phyloP scores from a whole-genome alignment of 2,329 filamentous ascomycete species.

The Orbilia brochopaga region DNA sequence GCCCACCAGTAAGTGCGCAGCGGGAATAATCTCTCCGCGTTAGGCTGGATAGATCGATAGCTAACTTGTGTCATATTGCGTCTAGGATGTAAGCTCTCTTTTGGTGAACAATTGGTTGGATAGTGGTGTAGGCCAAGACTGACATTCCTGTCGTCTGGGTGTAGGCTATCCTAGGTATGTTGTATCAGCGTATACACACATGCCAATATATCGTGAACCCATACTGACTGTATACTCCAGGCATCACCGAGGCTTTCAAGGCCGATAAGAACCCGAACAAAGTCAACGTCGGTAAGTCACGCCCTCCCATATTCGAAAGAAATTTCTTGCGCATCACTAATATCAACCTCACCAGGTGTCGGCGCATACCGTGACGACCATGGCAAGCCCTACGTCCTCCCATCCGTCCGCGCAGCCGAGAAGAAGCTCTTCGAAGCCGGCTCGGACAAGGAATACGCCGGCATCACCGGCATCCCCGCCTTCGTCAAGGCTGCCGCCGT shows the following conservation, averaged over 20 bases:
- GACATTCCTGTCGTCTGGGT: not conserved
- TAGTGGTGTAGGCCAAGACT: not conserved
- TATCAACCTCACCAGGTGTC: conserved; percentile 64
- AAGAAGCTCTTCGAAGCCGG: conserved; percentile 85
- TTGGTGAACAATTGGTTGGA: conserved; percentile 21
- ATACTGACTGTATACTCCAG: conserved; percentile 26
- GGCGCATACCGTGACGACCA: conserved; percentile 94
- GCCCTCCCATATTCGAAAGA: too few species aligned
- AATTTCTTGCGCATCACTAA: conserved; percentile 11
- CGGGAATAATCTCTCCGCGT: conserved; percentile 28
- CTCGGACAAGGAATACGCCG: conserved; percentile 97
- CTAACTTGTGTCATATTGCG: conserved; percentile 38
- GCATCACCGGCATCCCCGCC: conserved; percentile 83
- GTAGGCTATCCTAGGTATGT: conserved; percentile 61
- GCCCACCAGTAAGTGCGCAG: conserved; percentile 77
- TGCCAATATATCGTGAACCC: not conserved
- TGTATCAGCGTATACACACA: conserved; percentile 12
- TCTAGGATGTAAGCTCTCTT: conserved; percentile 58
- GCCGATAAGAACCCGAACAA: conserved; percentile 79
- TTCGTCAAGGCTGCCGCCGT: conserved; percentile 91
- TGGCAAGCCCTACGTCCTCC: conserved; percentile 95
- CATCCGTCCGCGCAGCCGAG: conserved; percentile 78
- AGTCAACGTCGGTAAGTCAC: conserved; percentile 78
- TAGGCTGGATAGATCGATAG: conserved; percentile 29
- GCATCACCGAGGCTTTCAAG: conserved; percentile 68